Evolutionary conservation across 345 rosid species (phyloP), one percentile per base, ranked within the genome.

Genomic region (Geranium brycei): DNA sequence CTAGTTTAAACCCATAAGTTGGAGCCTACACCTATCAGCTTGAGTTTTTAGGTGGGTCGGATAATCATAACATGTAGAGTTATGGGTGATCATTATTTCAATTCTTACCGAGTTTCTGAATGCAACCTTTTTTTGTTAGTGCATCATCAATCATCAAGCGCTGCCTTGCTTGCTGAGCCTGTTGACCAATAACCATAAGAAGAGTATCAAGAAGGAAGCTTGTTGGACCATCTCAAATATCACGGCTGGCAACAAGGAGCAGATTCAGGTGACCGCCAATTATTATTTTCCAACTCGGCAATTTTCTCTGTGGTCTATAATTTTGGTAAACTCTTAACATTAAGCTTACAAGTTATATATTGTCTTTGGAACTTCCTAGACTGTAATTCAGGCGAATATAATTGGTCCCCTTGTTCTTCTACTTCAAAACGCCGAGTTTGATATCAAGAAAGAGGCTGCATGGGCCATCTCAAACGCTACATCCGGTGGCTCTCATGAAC

Each of bases 211-310:
- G 82, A 89, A 89, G 80, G 91, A 87, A 85, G 89, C 96, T 17
- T 89, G 96, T 64, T 89, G 96, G 96, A 87, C 95, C 51, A 82
- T 89, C 67, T 89, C 96, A 13, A 89, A 89, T 69, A 89, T 89
- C 58, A 85, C 95, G 16, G 95, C 96, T 78, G 96, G 96, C 60
- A 82, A 82, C 73, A 73, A 79, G 75, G 88, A 79, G 69, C 88
- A 83, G 72, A 83, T 83, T 71, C 83, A 83, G 85, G 88, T 79
- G 59, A n/a, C 8, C 28, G 28, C 28, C 28, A 2, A 23, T 23
- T 23, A 23, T 23, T 23, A 23, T 4, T 35, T 35, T 47, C 14
- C 3, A 47, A 47, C 15, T 47, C 11, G 53, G 53, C 10, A 23
- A 23, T 23, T 23, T 23, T 23, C 28, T 23, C 28, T 23, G 28